Conservation (phyloP, 2,329 filamentous ascomycete genomes). For the Coniochaeta sp. region DNA sequence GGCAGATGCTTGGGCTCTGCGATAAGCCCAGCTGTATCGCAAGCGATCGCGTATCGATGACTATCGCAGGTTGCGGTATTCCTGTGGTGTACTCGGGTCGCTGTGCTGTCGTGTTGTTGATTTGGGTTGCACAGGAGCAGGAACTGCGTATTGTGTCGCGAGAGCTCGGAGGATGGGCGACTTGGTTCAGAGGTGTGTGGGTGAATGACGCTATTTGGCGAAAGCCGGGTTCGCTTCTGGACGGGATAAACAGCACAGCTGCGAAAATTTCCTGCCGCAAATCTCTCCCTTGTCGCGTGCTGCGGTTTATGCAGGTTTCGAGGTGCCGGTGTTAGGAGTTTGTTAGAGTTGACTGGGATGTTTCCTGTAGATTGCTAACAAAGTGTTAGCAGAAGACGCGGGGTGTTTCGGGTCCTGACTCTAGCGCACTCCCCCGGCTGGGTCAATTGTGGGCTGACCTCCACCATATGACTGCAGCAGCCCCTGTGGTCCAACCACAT, state of each 20-base stretch:
- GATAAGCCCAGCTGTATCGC: slow-evolving; percentile 1
- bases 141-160: background rate
- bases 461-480: background rate
- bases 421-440: background rate
- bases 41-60: background rate
- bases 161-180: background rate
- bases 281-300: slow-evolving; percentile 2
- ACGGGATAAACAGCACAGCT: background rate
- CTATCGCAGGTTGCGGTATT: background rate
- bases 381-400: background rate
- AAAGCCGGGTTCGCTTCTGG: background rate
- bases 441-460: slow-evolving; percentile 1
- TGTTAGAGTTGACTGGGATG: background rate
- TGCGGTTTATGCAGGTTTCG: background rate
- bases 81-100: background rate
- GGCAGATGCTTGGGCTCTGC: slow-evolving; percentile 2
- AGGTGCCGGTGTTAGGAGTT: background rate
- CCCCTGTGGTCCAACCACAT: background rate
- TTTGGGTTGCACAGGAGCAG: background rate
- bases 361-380: background rate
- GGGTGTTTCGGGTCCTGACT: slow-evolving; percentile 1
- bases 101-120: background rate
- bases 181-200: background rate
- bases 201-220: slow-evolving; percentile 2
- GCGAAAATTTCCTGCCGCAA: background rate